Percentiles rank a stretch among this genome's conserved stretches.
Evolutionary conservation across 2,329 filamentous ascomycete genomes (phyloP).

Genomic region (Ploettnerulaceae sp.): DNA sequence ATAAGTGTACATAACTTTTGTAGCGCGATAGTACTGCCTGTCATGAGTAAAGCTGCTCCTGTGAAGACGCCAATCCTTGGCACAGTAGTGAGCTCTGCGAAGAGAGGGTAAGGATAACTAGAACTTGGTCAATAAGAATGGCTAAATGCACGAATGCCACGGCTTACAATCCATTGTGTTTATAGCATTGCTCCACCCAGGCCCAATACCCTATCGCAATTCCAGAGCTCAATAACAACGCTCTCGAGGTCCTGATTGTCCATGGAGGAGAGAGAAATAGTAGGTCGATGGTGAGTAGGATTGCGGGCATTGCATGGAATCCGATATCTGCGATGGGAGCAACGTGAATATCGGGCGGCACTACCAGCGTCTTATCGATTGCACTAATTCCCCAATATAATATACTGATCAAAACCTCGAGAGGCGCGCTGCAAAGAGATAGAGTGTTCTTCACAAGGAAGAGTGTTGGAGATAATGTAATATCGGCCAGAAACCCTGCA

Average conservation of each 20-base stretch:
- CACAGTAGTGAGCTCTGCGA: slow-evolving; percentile 59
- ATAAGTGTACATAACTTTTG: slow-evolving; percentile 65
- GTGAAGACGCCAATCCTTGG: slow-evolving; percentile 67
- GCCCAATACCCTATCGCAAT: slow-evolving; percentile 68
- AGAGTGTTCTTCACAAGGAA: slow-evolving; percentile 65
- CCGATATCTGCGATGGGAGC: slow-evolving; percentile 54
- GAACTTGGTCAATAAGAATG: slow-evolving; percentile 10
- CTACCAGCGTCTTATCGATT: slow-evolving; percentile 47
- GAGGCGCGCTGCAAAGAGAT: slow-evolving; percentile 59
- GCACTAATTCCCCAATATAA: slow-evolving; percentile 67
- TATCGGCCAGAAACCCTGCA: slow-evolving; percentile 58
- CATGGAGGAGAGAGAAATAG: slow-evolving; percentile 68
- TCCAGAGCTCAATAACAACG: slow-evolving; percentile 51
- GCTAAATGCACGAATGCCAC: neutral
- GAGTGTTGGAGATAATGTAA: slow-evolving; percentile 52
- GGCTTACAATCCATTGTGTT: slow-evolving; percentile 58
- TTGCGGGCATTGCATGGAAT: slow-evolving; percentile 61
- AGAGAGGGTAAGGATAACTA: slow-evolving; percentile 85
- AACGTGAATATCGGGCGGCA: slow-evolving; percentile 52
- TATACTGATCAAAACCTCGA: slow-evolving; percentile 66
- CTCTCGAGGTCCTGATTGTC: slow-evolving; percentile 56
- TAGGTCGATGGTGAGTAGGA: slow-evolving; percentile 60
- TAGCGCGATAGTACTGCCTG: slow-evolving; percentile 60
- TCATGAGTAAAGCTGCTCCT: slow-evolving; percentile 66
- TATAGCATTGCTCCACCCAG: slow-evolving; percentile 71